Percentiles rank a stretch among this genome's conserved stretches.
phyloP scores from a whole-genome alignment of 805 yeast genomes.

The Clavispora vitiphila region DNA sequence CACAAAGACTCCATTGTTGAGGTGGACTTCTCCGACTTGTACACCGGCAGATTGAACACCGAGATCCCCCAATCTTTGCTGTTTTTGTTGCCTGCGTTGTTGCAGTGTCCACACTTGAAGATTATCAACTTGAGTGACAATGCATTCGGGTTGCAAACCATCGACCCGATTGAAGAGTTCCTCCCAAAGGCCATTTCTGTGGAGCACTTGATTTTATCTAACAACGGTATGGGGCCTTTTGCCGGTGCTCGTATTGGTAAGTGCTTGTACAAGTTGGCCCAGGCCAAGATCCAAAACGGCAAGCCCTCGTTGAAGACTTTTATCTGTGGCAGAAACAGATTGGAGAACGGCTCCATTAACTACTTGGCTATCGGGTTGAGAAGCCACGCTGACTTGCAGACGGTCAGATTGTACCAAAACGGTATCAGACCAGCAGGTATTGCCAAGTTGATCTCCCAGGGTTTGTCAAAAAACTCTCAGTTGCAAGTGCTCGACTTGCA shows the following conservation, averaged over 20 bases:
- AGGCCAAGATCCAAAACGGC: conserved; percentile 51
- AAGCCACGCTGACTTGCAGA: conserved; percentile 69
- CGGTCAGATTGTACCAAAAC: conserved; percentile 82
- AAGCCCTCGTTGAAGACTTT: conserved; percentile 68
- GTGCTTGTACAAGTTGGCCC: conserved; percentile 68
- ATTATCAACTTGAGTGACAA: conserved; percentile 86
- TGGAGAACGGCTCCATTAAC: conserved; percentile 90
- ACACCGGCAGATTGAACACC: conserved; percentile 90
- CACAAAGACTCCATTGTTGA: conserved; percentile 50
- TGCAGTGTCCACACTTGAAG: conserved; percentile 61
- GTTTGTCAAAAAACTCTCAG: conserved; percentile 56
- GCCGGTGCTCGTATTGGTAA: conserved; percentile 94
- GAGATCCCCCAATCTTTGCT: conserved; percentile 87
- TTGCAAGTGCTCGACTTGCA: conserved; percentile 78
- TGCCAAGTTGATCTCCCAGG: conserved; percentile 63
- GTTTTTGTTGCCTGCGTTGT: conserved; percentile 65
- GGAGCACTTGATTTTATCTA: conserved; percentile 82
- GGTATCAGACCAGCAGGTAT: conserved; percentile 97
- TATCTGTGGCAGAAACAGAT: conserved; percentile 94
- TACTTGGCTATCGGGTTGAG: conserved; percentile 81
- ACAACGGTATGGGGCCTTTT: conserved; percentile 97
- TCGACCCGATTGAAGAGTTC: conserved; percentile 80
- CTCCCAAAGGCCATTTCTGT: conserved; percentile 71
- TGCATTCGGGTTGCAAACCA: conserved; percentile 94
- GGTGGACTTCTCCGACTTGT: conserved; percentile 84